These are phyloP conservation scores for Stylosanthes scabra DNA, from an alignment of 331 rosid species.

Conservation along the genomic window DNA sequence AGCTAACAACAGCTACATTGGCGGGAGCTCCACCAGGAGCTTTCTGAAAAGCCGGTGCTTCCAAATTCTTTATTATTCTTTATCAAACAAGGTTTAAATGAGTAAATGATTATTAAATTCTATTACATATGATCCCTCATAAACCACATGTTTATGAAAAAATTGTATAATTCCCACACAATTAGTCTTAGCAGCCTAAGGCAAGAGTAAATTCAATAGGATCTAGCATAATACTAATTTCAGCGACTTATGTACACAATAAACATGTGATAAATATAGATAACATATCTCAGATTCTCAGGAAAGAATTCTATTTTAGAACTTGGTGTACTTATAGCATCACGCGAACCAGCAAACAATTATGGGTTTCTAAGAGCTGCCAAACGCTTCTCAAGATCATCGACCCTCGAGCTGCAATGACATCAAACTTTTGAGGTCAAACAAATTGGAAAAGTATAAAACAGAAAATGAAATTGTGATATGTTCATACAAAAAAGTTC, in stretches of 20 bases:
- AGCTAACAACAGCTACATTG: no score
- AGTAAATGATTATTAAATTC: no score
- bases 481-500: background rate
- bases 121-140: no score
- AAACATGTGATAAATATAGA: constrained; percentile 24
- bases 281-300: constrained; percentile 12
- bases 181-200: background rate
- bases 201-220: constrained; percentile 4
- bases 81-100: constrained; percentile 1
- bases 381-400: constrained; percentile 92
- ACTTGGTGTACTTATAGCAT: constrained; percentile 6
- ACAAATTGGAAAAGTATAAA: background rate
- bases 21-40: no score
- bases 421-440: constrained; percentile 38
- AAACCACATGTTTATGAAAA: no score
- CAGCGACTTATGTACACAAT: constrained; percentile 39
- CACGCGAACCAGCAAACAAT: constrained; percentile 29
- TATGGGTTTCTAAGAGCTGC: constrained; percentile 83
- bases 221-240: background rate
- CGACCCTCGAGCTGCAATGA: constrained; percentile 72
- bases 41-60: no score
- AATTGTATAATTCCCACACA: background rate
- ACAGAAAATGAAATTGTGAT: constrained; percentile 8
- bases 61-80: background rate
- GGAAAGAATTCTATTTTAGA: constrained; percentile 13